Conservation (phyloP, 345 rosid genomes). For the Eucalyptus globulus region DNA sequence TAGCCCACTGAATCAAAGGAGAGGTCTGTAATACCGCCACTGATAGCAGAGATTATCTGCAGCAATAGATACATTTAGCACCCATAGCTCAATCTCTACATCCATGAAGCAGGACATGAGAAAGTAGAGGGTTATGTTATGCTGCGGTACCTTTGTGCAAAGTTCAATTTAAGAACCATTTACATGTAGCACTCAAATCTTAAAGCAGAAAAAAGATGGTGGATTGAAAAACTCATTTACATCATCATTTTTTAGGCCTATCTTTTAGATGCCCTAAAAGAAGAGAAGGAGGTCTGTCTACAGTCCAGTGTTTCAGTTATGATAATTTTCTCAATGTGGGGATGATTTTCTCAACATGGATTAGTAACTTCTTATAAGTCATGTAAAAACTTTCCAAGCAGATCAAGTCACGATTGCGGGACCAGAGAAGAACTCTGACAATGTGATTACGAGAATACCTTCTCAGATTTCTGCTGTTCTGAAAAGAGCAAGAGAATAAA, state of each 20-base stretch:
- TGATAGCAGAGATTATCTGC: constrained; percentile 83
- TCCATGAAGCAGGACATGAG: background rate
- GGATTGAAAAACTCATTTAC: background rate
- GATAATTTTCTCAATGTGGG: background rate
- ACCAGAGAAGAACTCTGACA: background rate
- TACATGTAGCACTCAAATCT: background rate
- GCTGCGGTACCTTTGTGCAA: background rate
- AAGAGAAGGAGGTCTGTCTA: background rate
- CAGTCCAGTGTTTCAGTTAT: background rate
- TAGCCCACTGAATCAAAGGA: constrained; percentile 70
- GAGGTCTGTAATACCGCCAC: constrained; percentile 80
- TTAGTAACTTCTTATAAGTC: background rate
- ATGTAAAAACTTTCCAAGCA: background rate
- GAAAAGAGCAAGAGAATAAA: background rate
- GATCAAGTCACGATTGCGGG: background rate
- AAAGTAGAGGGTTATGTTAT: background rate
- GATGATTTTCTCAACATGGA: background rate
- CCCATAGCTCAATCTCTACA: background rate
- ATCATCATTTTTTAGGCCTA: background rate
- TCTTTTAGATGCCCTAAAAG: background rate
- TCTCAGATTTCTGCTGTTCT: background rate
- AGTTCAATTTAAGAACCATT: background rate
- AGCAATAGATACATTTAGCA: background rate
- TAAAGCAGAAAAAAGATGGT: background rate
- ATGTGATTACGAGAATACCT: background rate